Conservation (phyloP, 768 basidiomycete species). For the Boletus rex-veris region DNA sequence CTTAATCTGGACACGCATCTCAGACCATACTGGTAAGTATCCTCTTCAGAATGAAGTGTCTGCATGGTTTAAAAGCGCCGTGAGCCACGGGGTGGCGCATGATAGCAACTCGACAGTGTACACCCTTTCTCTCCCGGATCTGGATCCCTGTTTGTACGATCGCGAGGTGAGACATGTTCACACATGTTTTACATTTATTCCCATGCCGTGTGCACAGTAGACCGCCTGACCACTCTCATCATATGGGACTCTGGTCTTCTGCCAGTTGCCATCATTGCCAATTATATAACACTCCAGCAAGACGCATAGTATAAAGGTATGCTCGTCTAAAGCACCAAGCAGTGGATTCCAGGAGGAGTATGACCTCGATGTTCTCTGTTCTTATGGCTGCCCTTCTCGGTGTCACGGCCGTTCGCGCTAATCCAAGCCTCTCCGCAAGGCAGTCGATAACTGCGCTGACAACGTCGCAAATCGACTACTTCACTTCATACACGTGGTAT, state of each 20-base stretch:
- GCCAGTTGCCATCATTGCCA: not conserved
- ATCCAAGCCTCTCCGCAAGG: conserved; percentile 29
- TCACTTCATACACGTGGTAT: conserved; percentile 47
- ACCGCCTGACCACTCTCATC: conserved; percentile 1
- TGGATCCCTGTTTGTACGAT: not conserved
- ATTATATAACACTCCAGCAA: not conserved
- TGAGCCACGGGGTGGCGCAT: not conserved
- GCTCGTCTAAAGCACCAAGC: not conserved
- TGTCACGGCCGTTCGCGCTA: conserved; percentile 10
- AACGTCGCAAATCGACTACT: conserved; percentile 39
- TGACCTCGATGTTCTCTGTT: conserved; percentile 15
- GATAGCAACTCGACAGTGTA: too few relatives aligned
- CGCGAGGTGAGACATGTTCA: not conserved
- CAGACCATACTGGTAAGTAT: not conserved
- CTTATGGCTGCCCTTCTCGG: conserved; percentile 15
- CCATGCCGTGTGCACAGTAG: not conserved
- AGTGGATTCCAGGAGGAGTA: not conserved
- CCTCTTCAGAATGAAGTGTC: not conserved
- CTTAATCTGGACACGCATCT: not conserved
- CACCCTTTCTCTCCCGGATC: not conserved
- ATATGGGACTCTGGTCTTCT: conserved; percentile 2
- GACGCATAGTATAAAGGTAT: not conserved
- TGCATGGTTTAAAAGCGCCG: not conserved
- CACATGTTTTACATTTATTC: not conserved
- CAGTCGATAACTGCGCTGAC: conserved; percentile 40